Base-by-base conservation (phyloP, 768 basidiomycete genomes). In the Amanita pseudoporphyria region DNA sequence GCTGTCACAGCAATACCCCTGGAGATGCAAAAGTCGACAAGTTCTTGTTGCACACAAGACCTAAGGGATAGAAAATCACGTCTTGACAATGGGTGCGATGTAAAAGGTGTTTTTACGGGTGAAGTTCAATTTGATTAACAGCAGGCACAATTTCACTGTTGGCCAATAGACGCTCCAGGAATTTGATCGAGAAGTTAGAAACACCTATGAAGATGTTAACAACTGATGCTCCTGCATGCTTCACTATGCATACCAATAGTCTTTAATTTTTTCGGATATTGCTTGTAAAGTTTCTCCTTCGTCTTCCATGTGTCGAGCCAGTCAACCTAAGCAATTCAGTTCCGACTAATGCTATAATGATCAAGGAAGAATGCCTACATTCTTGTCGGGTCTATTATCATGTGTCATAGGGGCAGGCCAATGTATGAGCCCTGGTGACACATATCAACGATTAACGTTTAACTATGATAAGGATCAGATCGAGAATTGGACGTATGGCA, bases 281-380 rank as follows among this genome's bases (percentile, higher is more conserved):
- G 73, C 59, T 76, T 73, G 68, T 77, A 73, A 12, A 90, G 60
- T 53, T 72, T 75, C 61, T 84, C 87, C 81, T 92, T 84, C 46
- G 67, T 62, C 58, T 79, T 80, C 88, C 88, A 92, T 26, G 87
- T 87, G 57, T 91, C 75, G 41, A 82, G 66, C 78, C 86, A 85
- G 58, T 78, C 74, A 60, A 68, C 43, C 70, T 71, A 38, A 40
- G 14, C 13, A 35, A 26, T 22, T 22, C 14, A 9, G 9, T 30
- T 9, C 28, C 22, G n/a, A 6, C 22, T 4, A 18, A 28, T 28
- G 26, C 5, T 5, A 14, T 14, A 14, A 6, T 3, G 16, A 45
- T 45, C 16, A 22, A n/a, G 22, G 10, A 30, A 30, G 12, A 35
- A 9, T 9, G 52, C 66, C 2, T 51, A 68, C 67, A 3, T 63